A percentile compares a stretch with the other conserved stretches of the same genome.
phyloP scores from a whole-genome alignment of 345 rosid species.

The sweet orange (Citrus sinensis) region DNA sequence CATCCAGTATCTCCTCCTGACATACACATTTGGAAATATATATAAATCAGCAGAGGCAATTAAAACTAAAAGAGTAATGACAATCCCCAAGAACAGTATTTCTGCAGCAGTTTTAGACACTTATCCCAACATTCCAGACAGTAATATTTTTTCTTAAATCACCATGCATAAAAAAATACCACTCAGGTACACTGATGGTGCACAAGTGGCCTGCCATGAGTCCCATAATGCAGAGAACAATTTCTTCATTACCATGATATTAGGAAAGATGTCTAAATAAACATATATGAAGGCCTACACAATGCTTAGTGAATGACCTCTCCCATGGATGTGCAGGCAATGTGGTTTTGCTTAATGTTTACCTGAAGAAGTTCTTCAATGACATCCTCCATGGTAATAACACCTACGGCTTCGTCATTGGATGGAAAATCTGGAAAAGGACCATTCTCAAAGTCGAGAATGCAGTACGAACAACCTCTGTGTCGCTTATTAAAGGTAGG shows the following conservation, averaged over 20 bases:
- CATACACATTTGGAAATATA: constrained; percentile 15
- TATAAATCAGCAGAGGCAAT: neutral
- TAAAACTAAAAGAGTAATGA: neutral
- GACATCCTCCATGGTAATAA: constrained; percentile 93
- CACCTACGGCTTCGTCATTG: constrained; percentile 82
- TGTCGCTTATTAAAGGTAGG: constrained; percentile 80
- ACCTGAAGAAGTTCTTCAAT: constrained; percentile 99
- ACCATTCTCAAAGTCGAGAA: constrained; percentile 72
- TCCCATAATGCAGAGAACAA: neutral
- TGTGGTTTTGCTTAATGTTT: constrained; percentile 5
- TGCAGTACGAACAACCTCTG: constrained; percentile 87
- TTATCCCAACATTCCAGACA: neutral
- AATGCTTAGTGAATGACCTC: neutral
- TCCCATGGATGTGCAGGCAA: neutral
- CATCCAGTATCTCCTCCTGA: constrained; percentile 97
- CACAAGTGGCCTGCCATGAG: neutral
- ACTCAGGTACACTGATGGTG: neutral
- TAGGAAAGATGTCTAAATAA: neutral
- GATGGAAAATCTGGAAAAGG: constrained; percentile 64
- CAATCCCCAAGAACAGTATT: neutral
- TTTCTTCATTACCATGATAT: neutral
- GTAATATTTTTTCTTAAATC: no score
- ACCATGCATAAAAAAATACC: neutral
- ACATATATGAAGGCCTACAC: neutral
- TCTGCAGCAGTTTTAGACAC: neutral